A percentile compares a stretch with the other conserved stretches of the same genome.
Conservation (phyloP, 805 yeast genomes). For the Zygoascus flipseniorum region DNA sequence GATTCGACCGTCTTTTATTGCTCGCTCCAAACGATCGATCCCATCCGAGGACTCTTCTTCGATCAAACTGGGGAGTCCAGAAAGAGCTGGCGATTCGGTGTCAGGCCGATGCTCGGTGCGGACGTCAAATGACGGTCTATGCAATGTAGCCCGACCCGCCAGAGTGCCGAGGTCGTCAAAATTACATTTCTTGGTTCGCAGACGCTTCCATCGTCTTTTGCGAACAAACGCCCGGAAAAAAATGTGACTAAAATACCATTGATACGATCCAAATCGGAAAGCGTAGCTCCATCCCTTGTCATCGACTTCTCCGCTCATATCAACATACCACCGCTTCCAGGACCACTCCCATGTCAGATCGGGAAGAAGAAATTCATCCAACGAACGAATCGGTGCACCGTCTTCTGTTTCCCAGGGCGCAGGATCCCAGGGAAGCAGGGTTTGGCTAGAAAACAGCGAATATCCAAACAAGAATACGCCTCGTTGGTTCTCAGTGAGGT, state of each 20-base stretch:
- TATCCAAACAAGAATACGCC: constrained; percentile 33
- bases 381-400: constrained; percentile 25
- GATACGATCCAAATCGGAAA: constrained; percentile 36
- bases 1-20: constrained; percentile 8
- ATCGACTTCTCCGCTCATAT: constrained; percentile 63
- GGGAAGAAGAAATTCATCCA: constrained; percentile 35
- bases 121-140: constrained; percentile 2
- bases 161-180: background rate
- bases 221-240: constrained; percentile 55
- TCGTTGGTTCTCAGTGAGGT: constrained; percentile 34
- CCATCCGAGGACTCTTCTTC: background rate
- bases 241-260: constrained; percentile 56
- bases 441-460: constrained; percentile 28
- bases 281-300: constrained; percentile 82
- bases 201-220: constrained; percentile 55
- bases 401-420: constrained; percentile 27
- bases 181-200: constrained; percentile 10
- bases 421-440: constrained; percentile 32
- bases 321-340: constrained; percentile 66
- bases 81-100: background rate
- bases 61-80: background rate
- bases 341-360: constrained; percentile 57
- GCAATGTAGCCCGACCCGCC: background rate
- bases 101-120: background rate
- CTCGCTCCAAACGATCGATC: background rate